Conservation (phyloP, 106 monocot genomes). For the Triglochin maritima region DNA sequence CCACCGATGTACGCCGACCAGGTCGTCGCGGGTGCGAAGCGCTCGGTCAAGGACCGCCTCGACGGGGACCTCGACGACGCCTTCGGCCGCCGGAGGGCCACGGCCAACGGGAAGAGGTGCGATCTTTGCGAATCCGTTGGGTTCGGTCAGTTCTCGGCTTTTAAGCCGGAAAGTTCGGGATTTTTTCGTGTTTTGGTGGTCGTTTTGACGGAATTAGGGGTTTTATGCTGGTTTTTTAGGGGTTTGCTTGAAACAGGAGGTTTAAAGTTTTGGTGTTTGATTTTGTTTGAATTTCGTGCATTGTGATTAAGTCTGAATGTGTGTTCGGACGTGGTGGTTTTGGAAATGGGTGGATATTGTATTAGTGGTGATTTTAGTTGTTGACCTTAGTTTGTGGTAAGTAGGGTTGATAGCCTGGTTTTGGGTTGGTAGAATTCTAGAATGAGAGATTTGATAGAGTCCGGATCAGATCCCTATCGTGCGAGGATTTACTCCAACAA, state of each 20-base stretch:
- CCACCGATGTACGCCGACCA: conserved; percentile 23
- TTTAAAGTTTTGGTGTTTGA: not conserved
- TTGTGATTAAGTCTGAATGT: not conserved
- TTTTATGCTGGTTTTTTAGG: not conserved
- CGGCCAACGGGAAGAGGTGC: conserved; percentile 7
- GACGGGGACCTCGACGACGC: conserved; percentile 1
- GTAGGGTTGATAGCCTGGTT: too few species aligned
- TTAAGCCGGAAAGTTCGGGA: not conserved
- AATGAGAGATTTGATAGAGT: too few species aligned
- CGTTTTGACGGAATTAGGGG: not conserved
- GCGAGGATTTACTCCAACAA: too few species aligned
- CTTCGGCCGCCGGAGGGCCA: not conserved
- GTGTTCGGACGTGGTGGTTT: too few species aligned
- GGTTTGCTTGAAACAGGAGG: not conserved
- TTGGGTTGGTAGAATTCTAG: too few species aligned
- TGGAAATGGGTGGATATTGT: too few species aligned
- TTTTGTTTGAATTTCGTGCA: not conserved
- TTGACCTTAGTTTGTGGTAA: too few species aligned
- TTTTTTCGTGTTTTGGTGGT: not conserved
- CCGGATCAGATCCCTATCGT: too few species aligned
- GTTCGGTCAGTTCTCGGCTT: not conserved
- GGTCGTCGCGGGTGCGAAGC: conserved; percentile 5
- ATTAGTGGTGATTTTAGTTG: too few species aligned
- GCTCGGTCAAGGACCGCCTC: conserved; percentile 21
- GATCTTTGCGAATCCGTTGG: not conserved